A percentile compares a stretch with the other conserved stretches of the same genome.
These are phyloP conservation scores for Globisporangium middletonii DNA, from an alignment of 352 stramenopile genomes.

Conservation along the genomic window DNA sequence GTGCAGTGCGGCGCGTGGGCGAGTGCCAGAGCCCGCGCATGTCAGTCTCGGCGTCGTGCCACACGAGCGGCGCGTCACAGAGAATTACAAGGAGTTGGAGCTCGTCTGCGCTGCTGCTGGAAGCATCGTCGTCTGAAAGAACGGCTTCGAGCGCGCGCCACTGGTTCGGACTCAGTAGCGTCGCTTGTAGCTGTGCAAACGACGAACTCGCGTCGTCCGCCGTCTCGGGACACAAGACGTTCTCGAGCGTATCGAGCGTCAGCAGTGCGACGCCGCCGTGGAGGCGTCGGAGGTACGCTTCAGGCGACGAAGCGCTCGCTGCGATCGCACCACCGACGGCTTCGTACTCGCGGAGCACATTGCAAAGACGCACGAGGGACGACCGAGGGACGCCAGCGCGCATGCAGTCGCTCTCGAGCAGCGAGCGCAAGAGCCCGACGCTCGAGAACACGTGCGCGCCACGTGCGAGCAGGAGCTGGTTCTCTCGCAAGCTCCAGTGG, in stretches of 20 bases:
- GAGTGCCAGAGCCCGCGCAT: conserved; percentile 16
- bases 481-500: conserved; percentile 33
- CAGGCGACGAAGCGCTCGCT: conserved; percentile 5
- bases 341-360: conserved; percentile 40
- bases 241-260: conserved; percentile 39
- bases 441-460: conserved; percentile 38
- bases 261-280: conserved; percentile 21
- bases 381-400: conserved; percentile 20
- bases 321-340: conserved; percentile 18
- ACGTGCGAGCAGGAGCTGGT: conserved; percentile 23
- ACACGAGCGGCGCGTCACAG: conserved; percentile 49
- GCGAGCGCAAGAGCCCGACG: conserved; percentile 27
- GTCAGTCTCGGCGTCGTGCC: conserved; percentile 16
- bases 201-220: not conserved
- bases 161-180: conserved; percentile 21
- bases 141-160: conserved; percentile 30
- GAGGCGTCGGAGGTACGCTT: conserved; percentile 24
- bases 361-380: conserved; percentile 22
- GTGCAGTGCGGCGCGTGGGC: not conserved
- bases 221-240: conserved; percentile 7
- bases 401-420: conserved; percentile 16
- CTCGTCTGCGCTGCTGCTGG: not conserved
- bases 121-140: not conserved
- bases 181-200: conserved; percentile 27
- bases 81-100: conserved; percentile 32